Evolutionary conservation across 78 protist species (phyloP), one percentile per base, ranked within the genome.

Genomic region (Cavenderia fasciculata): DNA sequence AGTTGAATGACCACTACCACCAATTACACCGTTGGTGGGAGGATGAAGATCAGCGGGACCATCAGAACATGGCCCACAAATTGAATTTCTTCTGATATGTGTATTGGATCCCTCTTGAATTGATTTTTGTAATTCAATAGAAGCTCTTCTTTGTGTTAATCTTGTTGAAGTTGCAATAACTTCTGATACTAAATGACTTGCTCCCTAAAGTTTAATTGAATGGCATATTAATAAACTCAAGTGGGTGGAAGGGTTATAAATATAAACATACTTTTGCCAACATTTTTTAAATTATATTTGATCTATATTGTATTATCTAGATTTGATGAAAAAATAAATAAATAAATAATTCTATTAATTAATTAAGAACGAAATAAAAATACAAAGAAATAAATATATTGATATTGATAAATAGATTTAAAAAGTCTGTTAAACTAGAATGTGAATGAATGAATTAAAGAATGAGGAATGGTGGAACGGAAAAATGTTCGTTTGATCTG

Each of bases 1-100:
- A 11, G 49, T 44, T 44, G 10, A 11, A 44, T 11, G 6, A 52
- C n/a, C n/a, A n/a, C n/a, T n/a, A n/a, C n/a, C n/a, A n/a, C n/a
- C n/a, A n/a, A n/a, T n/a, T n/a, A n/a, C n/a, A n/a, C n/a, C n/a
- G n/a, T 52, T 52, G 6, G 59, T 52, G 6, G 59, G 33, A n/a
- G 59, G n/a, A 57, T 38, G 4, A 19, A 19, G 8, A 38, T 63
- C 19, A 23, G 72, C 38, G 33, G 12, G 1, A 36, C 21, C n/a
- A n/a, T 43, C 33, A 19, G 72, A 2, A 68, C 89, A 82, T 27
- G 89, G 89, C 19, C 89, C 89, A 68, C 89, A 68, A 31, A 82
- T 82, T 41, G 89, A 82, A 57, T 82, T 82, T 57, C 89, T 82
- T 56, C 89, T 65, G 5, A 52, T 4, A n/a, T n/a, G n/a, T n/a